phyloP scores from a whole-genome alignment of 2,329 filamentous ascomycete genomes.

The Sporothrix variecibatus region DNA sequence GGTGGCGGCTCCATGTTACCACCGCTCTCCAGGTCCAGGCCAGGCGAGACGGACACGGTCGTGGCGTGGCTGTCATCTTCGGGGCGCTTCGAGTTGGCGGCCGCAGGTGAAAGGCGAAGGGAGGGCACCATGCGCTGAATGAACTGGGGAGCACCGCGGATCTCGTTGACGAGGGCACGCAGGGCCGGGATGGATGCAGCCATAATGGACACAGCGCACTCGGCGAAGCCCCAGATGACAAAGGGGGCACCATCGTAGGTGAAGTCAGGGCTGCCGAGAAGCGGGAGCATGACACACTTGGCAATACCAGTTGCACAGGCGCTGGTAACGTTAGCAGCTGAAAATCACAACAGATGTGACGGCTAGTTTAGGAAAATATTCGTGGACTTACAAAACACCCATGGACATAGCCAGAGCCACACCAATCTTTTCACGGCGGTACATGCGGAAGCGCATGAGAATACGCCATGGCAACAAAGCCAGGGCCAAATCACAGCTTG shows the following conservation, averaged over 20 bases:
- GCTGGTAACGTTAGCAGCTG: conserved; percentile 24
- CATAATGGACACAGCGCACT: conserved; percentile 38
- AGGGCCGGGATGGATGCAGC: conserved; percentile 38
- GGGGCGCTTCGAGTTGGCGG: neutral
- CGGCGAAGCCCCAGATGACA: conserved; percentile 35
- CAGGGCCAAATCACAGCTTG: conserved; percentile 34
- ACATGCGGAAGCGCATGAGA: conserved; percentile 36
- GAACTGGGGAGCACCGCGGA: conserved; percentile 3
- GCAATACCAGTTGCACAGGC: conserved; percentile 34
- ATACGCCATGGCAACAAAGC: conserved; percentile 38
- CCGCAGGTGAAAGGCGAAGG: conserved; percentile 12
- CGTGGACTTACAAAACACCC: conserved; percentile 35
- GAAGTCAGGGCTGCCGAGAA: conserved; percentile 29
- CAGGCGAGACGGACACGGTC: neutral
- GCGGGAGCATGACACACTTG: conserved; percentile 33
- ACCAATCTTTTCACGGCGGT: conserved; percentile 36
- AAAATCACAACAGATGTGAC: neutral
- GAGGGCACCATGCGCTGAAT: conserved; percentile 22
- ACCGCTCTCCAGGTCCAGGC: neutral
- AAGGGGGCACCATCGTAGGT: conserved; percentile 25
- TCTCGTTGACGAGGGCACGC: conserved; percentile 33
- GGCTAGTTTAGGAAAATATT: neutral
- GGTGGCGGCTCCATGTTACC: neutral
- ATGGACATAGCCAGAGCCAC: conserved; percentile 39
- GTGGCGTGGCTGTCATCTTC: conserved; percentile 15